Percentiles rank a stretch among this genome's conserved stretches.
These are phyloP conservation scores for Rhodotorula sp. DNA, from an alignment of 1,284 basidiomycete species.

Conservation along the genomic window DNA sequence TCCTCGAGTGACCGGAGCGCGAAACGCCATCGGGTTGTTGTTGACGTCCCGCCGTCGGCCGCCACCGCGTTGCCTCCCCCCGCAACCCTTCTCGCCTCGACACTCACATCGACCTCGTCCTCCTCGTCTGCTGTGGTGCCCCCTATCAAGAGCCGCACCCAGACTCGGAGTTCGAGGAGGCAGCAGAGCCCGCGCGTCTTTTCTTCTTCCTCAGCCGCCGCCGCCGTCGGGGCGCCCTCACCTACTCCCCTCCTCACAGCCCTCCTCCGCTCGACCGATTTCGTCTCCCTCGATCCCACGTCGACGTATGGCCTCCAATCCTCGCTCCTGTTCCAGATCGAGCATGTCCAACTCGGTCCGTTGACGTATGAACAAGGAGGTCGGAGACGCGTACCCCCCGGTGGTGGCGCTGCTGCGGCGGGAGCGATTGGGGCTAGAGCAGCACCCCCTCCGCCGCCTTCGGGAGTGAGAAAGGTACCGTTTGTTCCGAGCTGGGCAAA, in stretches of 20 bases:
- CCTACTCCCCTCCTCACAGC: background rate
- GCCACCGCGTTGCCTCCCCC: too few species aligned
- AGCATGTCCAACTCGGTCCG: slow-evolving; percentile 2
- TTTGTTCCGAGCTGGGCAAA: slow-evolving; percentile 11
- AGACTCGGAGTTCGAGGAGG: too few species aligned
- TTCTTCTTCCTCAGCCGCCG: background rate
- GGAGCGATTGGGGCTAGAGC: too few species aligned
- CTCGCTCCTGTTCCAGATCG: slow-evolving; percentile 19
- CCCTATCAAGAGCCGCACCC: too few species aligned
- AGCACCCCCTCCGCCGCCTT: too few species aligned
- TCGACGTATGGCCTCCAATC: background rate
- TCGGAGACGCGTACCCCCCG: background rate
- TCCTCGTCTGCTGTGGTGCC: too few species aligned
- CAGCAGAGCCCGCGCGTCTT: too few species aligned
- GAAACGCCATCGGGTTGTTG: too few species aligned
- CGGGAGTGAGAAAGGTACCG: background rate
- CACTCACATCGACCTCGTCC: too few species aligned
- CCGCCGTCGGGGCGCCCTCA: background rate
- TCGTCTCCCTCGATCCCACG: background rate
- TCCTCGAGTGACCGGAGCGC: too few species aligned
- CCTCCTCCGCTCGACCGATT: background rate
- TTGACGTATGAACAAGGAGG: slow-evolving; percentile 8
- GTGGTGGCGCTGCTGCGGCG: background rate
- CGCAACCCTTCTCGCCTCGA: too few species aligned
- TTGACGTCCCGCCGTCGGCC: too few species aligned